Evolutionary conservation across 495 filamentous ascomycete genomes (phyloP).

Genomic region (Aspergillus asperescens): DNA sequence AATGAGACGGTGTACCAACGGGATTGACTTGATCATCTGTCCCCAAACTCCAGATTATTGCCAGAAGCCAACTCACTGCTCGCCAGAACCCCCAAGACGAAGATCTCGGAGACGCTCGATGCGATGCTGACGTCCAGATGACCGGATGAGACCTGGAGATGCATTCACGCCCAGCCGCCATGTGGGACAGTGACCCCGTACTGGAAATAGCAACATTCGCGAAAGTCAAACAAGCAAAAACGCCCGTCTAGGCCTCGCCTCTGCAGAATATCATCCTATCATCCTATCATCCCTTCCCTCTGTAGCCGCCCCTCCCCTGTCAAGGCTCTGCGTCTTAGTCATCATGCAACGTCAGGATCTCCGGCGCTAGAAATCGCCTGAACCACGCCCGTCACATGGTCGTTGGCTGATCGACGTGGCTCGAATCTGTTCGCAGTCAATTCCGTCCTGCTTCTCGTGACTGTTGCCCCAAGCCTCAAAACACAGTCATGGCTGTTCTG

Average conservation of each 20-base stretch:
- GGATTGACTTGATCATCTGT: too few species aligned
- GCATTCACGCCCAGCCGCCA: slow-evolving; percentile 8
- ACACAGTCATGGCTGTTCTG: background rate
- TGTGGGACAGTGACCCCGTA: slow-evolving; percentile 7
- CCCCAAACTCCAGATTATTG: too few species aligned
- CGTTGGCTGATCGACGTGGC: slow-evolving; percentile 20
- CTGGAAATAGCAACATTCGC: slow-evolving; percentile 7
- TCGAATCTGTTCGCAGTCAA: slow-evolving; percentile 20
- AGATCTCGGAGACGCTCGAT: too few species aligned
- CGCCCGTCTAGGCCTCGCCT: slow-evolving; percentile 9
- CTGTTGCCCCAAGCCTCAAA: background rate
- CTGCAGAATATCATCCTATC: too few species aligned
- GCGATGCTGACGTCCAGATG: slow-evolving; percentile 10
- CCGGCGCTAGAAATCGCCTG: background rate
- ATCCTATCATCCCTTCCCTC: too few species aligned
- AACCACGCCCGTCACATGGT: slow-evolving; percentile 19
- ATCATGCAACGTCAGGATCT: slow-evolving; percentile 5
- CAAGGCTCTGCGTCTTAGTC: background rate
- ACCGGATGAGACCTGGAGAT: slow-evolving; percentile 3
- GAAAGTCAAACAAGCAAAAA: slow-evolving; percentile 1
- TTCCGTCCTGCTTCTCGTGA: slow-evolving; percentile 24
- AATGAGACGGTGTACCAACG: too few species aligned
- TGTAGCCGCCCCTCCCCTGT: slow-evolving; percentile 4
- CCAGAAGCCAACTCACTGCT: too few species aligned
- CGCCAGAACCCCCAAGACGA: too few species aligned